These are phyloP conservation scores for Fomitopsis pulvina DNA, from an alignment of 768 basidiomycete species.

Conservation along the genomic window DNA sequence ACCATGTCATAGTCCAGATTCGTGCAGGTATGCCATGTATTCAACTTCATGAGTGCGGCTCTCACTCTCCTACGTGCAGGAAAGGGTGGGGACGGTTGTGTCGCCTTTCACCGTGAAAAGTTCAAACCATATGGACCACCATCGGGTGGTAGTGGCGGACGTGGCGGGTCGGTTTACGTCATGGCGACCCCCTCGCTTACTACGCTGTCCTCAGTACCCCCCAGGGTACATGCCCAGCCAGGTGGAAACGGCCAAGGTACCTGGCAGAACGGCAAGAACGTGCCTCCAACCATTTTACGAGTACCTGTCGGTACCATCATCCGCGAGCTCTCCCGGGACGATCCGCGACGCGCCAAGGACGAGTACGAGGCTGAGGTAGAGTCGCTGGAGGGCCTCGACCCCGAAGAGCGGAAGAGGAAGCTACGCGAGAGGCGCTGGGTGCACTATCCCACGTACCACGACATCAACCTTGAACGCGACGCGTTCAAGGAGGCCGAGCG, in stretches of 20 bases:
- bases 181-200: constrained; percentile 72
- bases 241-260: constrained; percentile 77
- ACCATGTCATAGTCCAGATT: constrained; percentile 74
- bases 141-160: constrained; percentile 89
- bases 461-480: constrained; percentile 55
- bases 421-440: constrained; percentile 69
- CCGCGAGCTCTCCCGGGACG: constrained; percentile 60
- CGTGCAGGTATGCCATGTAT: constrained; percentile 52
- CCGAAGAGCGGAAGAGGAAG: constrained; percentile 44
- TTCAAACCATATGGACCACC: constrained; percentile 81
- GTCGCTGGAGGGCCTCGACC: constrained; percentile 38
- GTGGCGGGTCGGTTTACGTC: constrained; percentile 84
- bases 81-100: constrained; percentile 85
- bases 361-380: constrained; percentile 74
- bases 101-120: constrained; percentile 90
- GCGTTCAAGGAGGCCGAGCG: constrained; percentile 69
- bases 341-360: constrained; percentile 56
- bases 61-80: constrained; percentile 38
- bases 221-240: constrained; percentile 56
- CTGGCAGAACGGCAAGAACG: constrained; percentile 80
- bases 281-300: constrained; percentile 62
- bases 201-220: constrained; percentile 66
- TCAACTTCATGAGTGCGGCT: neutral
- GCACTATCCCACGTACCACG: constrained; percentile 66
- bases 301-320: constrained; percentile 93